Percentiles rank a stretch among this genome's conserved stretches.
These are phyloP conservation scores for Yarrowia sp. DNA, from an alignment of 805 yeast genomes.

Conservation along the genomic window DNA sequence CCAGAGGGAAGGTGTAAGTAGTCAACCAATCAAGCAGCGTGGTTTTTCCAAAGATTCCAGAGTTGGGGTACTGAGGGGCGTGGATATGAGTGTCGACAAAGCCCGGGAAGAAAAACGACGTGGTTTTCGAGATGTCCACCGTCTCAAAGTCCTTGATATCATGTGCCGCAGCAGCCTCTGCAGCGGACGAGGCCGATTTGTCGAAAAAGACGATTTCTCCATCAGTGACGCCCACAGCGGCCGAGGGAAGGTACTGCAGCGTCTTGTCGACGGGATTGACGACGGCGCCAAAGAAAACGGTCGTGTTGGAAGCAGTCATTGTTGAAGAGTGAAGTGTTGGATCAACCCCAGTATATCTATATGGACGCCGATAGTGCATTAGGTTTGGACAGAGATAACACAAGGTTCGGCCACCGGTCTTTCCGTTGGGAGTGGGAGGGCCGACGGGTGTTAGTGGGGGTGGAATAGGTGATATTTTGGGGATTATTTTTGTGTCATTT, in stretches of 20 bases:
- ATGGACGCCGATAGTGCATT: not conserved
- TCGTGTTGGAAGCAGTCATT: not conserved
- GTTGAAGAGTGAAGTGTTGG: not conserved
- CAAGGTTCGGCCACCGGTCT: not conserved
- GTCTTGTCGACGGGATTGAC: conserved; percentile 29
- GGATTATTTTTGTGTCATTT: not conserved
- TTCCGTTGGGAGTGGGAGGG: not conserved
- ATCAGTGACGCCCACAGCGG: conserved; percentile 61
- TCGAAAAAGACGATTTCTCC: conserved; percentile 54
- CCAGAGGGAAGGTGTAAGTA: conserved; percentile 86
- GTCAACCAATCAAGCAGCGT: conserved; percentile 88
- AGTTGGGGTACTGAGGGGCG: conserved; percentile 80
- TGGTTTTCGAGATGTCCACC: conserved; percentile 24
- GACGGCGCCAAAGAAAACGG: conserved; percentile 6
- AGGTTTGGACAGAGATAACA: conserved; percentile 10
- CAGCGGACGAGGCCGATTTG: conserved; percentile 33
- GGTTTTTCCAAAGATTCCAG: conserved; percentile 78
- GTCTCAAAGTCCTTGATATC: conserved; percentile 29
- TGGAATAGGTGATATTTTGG: not conserved
- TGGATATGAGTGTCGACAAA: conserved; percentile 81
- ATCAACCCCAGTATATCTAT: not conserved
- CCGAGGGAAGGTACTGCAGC: conserved; percentile 54
- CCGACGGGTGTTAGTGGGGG: not conserved
- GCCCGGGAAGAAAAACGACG: conserved; percentile 71
- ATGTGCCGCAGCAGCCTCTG: conserved; percentile 36